These are phyloP conservation scores for Ceratocystis harringtonii DNA, from an alignment of 2,329 filamentous ascomycete genomes.

Conservation along the genomic window DNA sequence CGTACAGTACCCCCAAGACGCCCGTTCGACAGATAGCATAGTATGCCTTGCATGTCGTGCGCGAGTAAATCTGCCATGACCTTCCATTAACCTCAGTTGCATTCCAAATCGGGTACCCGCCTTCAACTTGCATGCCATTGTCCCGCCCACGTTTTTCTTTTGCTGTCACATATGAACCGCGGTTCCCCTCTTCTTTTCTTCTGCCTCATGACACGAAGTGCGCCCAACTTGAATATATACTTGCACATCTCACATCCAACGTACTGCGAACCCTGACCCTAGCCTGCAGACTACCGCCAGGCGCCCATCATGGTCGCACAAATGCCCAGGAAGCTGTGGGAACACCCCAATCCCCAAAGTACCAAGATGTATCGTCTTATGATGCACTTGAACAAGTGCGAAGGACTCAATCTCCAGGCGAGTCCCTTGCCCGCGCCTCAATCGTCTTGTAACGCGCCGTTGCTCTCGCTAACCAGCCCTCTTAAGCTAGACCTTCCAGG, in stretches of 20 bases:
- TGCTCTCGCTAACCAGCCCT: not conserved
- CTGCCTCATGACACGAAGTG: not conserved
- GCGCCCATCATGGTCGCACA: not conserved
- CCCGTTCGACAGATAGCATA: no score
- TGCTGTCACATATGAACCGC: not conserved
- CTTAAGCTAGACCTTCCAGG: slow-evolving; percentile 42
- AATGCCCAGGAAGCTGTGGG: slow-evolving; percentile 49
- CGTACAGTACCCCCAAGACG: no score
- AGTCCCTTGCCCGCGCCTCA: not conserved
- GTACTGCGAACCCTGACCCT: no score
- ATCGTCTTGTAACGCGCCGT: not conserved
- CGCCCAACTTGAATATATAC: not conserved
- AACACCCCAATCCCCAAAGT: slow-evolving; percentile 44
- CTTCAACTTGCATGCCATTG: not conserved
- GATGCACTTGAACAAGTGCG: slow-evolving; percentile 44
- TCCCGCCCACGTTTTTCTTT: not conserved
- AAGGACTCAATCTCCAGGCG: slow-evolving; percentile 44
- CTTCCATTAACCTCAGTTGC: not conserved
- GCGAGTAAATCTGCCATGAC: no score
- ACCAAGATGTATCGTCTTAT: slow-evolving; percentile 56
- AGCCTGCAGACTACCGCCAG: not conserved
- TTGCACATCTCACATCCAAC: not conserved
- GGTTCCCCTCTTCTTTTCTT: not conserved
- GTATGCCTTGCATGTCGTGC: no score
- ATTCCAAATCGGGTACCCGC: not conserved